These are phyloP conservation scores for Dendrobium catenatum DNA, from an alignment of 106 monocot species.

Conservation along the genomic window DNA sequence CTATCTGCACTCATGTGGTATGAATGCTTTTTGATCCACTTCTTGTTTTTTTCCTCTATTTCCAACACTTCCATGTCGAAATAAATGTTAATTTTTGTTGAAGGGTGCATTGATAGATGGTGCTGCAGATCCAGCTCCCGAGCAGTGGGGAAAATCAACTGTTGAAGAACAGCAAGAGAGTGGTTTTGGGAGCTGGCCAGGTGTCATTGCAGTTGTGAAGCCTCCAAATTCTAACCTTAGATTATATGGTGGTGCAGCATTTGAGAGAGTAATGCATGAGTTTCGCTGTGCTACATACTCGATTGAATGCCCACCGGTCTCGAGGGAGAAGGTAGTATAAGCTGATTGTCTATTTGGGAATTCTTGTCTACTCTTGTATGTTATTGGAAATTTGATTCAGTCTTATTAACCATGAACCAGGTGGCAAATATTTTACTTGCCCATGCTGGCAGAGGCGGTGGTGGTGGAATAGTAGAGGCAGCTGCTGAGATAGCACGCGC, in stretches of 20 bases:
- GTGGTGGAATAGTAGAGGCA: slow-evolving; percentile 70
- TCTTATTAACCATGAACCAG: slow-evolving; percentile 20
- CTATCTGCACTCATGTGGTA: slow-evolving; percentile 94
- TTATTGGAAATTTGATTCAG: slow-evolving; percentile 1
- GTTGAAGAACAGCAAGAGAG: slow-evolving; percentile 74
- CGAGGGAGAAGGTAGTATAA: slow-evolving; percentile 75
- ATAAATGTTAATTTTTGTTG: background rate
- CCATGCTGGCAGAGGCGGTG: slow-evolving; percentile 87
- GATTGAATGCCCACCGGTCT: slow-evolving; percentile 87
- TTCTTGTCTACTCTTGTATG: background rate
- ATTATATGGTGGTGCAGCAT: slow-evolving; percentile 96
- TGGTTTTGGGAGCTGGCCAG: slow-evolving; percentile 89
- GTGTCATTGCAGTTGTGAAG: slow-evolving; percentile 47
- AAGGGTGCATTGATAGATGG: slow-evolving; percentile 88
- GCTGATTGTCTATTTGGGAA: background rate
- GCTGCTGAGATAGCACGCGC: slow-evolving; percentile 96
- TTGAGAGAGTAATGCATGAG: slow-evolving; percentile 98
- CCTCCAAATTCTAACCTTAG: slow-evolving; percentile 74
- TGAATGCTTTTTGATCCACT: background rate
- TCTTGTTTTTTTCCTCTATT: background rate
- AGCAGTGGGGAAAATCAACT: slow-evolving; percentile 90
- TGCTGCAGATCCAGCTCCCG: slow-evolving; percentile 95
- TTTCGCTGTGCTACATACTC: slow-evolving; percentile 92
- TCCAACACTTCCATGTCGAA: background rate
- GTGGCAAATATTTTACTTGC: slow-evolving; percentile 99